Conservation (phyloP, 106 monocot genomes). For the Hemerocallis citrina region DNA sequence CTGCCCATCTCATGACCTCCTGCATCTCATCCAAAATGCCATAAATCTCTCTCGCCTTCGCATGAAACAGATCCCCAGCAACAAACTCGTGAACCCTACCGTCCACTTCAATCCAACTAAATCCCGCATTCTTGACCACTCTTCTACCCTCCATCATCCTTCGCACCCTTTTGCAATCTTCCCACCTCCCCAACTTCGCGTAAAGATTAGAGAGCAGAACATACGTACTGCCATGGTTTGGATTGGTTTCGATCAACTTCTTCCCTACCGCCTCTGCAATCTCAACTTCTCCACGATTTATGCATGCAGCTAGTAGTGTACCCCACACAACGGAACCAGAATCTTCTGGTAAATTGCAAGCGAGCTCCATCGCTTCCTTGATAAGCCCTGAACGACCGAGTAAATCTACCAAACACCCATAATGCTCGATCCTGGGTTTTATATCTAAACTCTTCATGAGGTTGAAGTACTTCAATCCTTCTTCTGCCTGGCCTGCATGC, state of each 20-base stretch:
- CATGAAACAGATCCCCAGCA: constrained; percentile 34
- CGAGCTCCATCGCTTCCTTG: constrained; percentile 20
- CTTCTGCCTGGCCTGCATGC: constrained; percentile 18
- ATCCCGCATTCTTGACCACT: constrained; percentile 22
- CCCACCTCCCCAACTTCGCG: constrained; percentile 19
- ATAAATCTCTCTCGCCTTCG: constrained; percentile 17
- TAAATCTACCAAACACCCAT: constrained; percentile 37
- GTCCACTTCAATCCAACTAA: constrained; percentile 44
- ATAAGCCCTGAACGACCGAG: constrained; percentile 20
- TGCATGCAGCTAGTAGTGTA: constrained; percentile 20
- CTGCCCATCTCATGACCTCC: constrained; percentile 14
- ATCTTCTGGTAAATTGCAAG: constrained; percentile 6
- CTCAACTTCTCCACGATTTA: constrained; percentile 23
- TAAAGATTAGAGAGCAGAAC: constrained; percentile 29
- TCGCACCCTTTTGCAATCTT: constrained; percentile 21
- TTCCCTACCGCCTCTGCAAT: constrained; percentile 14
- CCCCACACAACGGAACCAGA: constrained; percentile 22
- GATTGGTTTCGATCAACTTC: constrained; percentile 15
- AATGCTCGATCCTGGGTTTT: constrained; percentile 24
- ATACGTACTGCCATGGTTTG: constrained; percentile 8
- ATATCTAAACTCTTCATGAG: constrained; percentile 19
- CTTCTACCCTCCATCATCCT: constrained; percentile 29
- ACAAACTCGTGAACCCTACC: constrained; percentile 34
- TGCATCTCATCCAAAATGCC: constrained; percentile 22
- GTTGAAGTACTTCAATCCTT: constrained; percentile 24